Evolutionary conservation across 768 basidiomycete genomes (phyloP), one percentile per base, ranked within the genome.

Genomic region (Ramaria rubella): DNA sequence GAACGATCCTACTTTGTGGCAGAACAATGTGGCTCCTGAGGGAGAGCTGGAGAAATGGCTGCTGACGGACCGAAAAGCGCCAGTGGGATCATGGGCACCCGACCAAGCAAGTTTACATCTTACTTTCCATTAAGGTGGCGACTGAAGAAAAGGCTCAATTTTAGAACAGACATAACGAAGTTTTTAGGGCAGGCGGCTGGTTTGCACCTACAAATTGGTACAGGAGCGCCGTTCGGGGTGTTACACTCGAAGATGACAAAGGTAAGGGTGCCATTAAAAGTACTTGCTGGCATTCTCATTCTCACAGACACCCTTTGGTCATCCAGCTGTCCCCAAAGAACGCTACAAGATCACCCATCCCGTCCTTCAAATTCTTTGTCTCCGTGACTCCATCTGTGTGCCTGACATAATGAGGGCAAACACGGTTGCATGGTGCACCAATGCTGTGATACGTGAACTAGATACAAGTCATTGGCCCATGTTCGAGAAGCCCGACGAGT

Each of bases 381-480:
- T n/a, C n/a, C n/a, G n/a, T n/a, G n/a, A n/a, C n/a, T n/a, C n/a
- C n/a, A n/a, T n/a, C n/a, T n/a, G n/a, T n/a, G n/a, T n/a, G n/a
- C n/a, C n/a, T n/a, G n/a, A n/a, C n/a, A n/a, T n/a, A n/a, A n/a
- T n/a, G n/a, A n/a, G n/a, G n/a, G n/a, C n/a, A n/a, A n/a, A n/a
- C n/a, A n/a, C n/a, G n/a, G n/a, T 69, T 70, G 49, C 61, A 26
- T 54, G 44, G 26, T 67, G 67, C 60, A 61, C 63, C 48, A 65
- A 71, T 29, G 46, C 67, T 23, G 74, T 69, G 1, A 50, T 72
- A 9, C 61, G 61, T 15, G 70, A 75, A 31, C 72, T 73, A 56
- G 66, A 73, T 27, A 67, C 72, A 11, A 71, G 69, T 17, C 75
- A 75, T 61, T 77, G 75, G 74, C 61, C 74, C 21, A 68, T 70